Base-by-base conservation (phyloP, 345 rosid genomes). In the Streptanthus diversifolius region DNA sequence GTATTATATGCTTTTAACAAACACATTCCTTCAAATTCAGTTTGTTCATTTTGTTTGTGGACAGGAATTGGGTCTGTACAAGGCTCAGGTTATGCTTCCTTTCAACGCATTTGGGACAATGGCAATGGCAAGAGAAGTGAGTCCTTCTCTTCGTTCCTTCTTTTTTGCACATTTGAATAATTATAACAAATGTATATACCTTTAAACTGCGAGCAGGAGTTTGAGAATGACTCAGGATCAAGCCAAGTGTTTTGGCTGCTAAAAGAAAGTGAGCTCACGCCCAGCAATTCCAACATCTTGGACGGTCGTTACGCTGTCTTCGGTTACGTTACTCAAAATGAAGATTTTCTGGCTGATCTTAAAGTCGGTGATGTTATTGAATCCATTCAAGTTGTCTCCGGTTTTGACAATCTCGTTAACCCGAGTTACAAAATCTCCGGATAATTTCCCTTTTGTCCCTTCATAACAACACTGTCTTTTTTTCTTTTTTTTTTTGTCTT, bases 61-160 rank as follows among this genome's bases (percentile, higher is more conserved):
- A 59, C 87, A 95, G 99, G 99, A 95, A 62, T 86, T 95, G 52
- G 98, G 99, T 62, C 87, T 95, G 1, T 91, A 95, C 88, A 95
- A 91, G 86, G 95, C 99, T 76, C 99, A 95, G 73, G 93, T 97
- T 3, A 85, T 67, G 87, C 92, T 95, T 77, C 99, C 99, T 62
- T 95, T 95, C 80, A 95, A 91, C 73, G 99, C 99, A 40, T 95
- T 95, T 65, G 99, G 99, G 76, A 91, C 99, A 18, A 91, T 95
- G 99, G 96, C 98, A 32, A 95, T 95, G 99, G 99, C 99, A 47
- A 86, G 99, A 83, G 99, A 91, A 51, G 99, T 95, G 77, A 83
- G 95, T 71, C 18, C 67, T 43, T 54, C 21, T 48, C 27, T 52
- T 17, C 13, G 15, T 41, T 15, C 35, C 4, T 72, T 6, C 40